Percentiles rank a stretch among this genome's conserved stretches.
Conservation (phyloP, 2,329 filamentous ascomycete species). For the Rasamsonia emersonii region DNA sequence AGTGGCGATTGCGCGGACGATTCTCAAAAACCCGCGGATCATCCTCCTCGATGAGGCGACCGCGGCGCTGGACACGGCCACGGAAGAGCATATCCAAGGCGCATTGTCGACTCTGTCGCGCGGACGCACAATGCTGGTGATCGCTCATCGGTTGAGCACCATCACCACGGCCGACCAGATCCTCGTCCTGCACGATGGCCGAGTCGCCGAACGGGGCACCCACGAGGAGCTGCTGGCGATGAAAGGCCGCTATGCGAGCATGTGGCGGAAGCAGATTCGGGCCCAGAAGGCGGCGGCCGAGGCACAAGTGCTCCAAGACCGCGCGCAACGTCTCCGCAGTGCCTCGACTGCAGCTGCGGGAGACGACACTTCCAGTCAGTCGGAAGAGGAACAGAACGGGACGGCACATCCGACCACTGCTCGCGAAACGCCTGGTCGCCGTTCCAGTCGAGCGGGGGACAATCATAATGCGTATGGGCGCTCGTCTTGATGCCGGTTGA, state of each 20-base stretch:
- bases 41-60: constrained; percentile 92
- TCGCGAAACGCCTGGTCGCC: constrained; percentile 12
- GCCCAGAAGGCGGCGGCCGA: constrained; percentile 62
- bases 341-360: constrained; percentile 28
- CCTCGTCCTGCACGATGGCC: constrained; percentile 67
- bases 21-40: constrained; percentile 83
- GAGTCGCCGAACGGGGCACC: constrained; percentile 67
- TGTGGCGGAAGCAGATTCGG: constrained; percentile 85
- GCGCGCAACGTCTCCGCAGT: constrained; percentile 34
- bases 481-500: too few relatives aligned
- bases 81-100: constrained; percentile 85
- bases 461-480: constrained; percentile 5
- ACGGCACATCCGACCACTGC: constrained; percentile 10
- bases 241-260: constrained; percentile 67
- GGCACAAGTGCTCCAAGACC: constrained; percentile 40
- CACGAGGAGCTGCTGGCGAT: constrained; percentile 65
- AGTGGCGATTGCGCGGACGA: constrained; percentile 85
- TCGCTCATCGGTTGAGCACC: constrained; percentile 80
- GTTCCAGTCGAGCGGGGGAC: constrained; percentile 9
- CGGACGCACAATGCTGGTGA: constrained; percentile 87
- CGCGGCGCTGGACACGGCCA: constrained; percentile 82
- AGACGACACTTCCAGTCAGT: constrained; percentile 42
- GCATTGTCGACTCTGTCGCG: constrained; percentile 73
- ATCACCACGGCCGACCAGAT: constrained; percentile 84
- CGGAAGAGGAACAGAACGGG: constrained; percentile 36